These are phyloP conservation scores for Benincasa hispida DNA, from an alignment of 306 rosid species.

Conservation along the genomic window DNA sequence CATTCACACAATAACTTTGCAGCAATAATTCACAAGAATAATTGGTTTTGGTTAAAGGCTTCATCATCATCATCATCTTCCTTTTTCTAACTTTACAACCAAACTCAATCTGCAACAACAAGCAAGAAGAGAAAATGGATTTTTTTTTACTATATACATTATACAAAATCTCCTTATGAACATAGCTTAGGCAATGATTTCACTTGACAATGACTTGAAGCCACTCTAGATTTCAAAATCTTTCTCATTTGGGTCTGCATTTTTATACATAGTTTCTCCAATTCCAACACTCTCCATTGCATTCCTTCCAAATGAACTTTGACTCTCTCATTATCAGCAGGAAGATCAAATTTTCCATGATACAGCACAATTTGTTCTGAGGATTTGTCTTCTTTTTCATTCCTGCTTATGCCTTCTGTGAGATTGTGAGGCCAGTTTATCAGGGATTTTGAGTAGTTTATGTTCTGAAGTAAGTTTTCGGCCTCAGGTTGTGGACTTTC, in stretches of 20 bases:
- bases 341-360: constrained; percentile 40
- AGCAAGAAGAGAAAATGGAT: background rate
- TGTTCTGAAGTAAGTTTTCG: constrained; percentile 28
- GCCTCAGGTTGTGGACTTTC: constrained; percentile 46
- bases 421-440: constrained; percentile 30
- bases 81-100: background rate
- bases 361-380: constrained; percentile 55
- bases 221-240: constrained; percentile 44
- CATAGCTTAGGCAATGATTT: constrained; percentile 85
- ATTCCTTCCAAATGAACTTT: constrained; percentile 73
- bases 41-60: background rate
- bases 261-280: constrained; percentile 74
- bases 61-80: background rate
- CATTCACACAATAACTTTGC: background rate
- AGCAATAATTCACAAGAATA: constrained; percentile 4
- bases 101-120: background rate
- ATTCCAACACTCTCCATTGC: constrained; percentile 78
- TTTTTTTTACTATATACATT: background rate
- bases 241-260: constrained; percentile 75
- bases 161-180: constrained; percentile 25
- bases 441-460: constrained; percentile 25
- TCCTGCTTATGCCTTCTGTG: constrained; percentile 14
- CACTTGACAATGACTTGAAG: constrained; percentile 30
- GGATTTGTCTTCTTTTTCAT: constrained; percentile 26
- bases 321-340: constrained; percentile 47